Evolutionary conservation across 805 yeast species (phyloP).

Genomic region (Metschnikowia baotianmanensis): DNA sequence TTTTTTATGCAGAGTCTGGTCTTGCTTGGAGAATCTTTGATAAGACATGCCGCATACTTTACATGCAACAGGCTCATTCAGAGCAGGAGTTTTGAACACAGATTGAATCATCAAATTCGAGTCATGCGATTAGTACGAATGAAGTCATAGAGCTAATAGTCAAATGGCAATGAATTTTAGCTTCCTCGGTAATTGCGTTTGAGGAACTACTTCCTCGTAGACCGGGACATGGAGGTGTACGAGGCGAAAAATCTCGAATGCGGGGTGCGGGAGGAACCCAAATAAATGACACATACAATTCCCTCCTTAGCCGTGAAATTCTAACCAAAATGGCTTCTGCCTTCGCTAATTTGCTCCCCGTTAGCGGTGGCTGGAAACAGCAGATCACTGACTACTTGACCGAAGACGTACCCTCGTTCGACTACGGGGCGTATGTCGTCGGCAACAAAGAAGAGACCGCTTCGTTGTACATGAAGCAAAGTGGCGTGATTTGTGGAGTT

Average conservation of each 20-base stretch:
- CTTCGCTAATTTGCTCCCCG: conserved; percentile 62
- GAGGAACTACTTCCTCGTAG: no score
- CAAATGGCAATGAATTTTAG: no score
- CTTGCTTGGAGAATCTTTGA: conserved; percentile 38
- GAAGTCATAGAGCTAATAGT: no score
- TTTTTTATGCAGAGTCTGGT: conserved; percentile 46
- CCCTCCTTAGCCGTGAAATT: not conserved
- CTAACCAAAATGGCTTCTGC: conserved; percentile 20
- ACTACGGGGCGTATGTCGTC: conserved; percentile 94
- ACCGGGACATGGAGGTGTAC: not conserved
- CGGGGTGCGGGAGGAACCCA: conserved; percentile 12
- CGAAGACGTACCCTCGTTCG: conserved; percentile 93
- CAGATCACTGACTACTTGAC: conserved; percentile 71
- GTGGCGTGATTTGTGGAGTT: conserved; percentile 78
- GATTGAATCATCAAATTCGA: conserved; percentile 12
- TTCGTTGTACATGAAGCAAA: conserved; percentile 74
- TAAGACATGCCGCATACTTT: conserved; percentile 55
- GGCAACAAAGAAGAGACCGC: conserved; percentile 73
- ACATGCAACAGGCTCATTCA: conserved; percentile 33
- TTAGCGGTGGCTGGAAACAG: conserved; percentile 77
- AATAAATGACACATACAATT: not conserved
- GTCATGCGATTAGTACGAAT: not conserved
- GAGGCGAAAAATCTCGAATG: conserved; percentile 4
- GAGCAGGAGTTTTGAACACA: conserved; percentile 8
- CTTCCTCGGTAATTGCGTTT: no score